phyloP scores from a whole-genome alignment of 1,284 basidiomycete species.

The Testicularia cyperi region DNA sequence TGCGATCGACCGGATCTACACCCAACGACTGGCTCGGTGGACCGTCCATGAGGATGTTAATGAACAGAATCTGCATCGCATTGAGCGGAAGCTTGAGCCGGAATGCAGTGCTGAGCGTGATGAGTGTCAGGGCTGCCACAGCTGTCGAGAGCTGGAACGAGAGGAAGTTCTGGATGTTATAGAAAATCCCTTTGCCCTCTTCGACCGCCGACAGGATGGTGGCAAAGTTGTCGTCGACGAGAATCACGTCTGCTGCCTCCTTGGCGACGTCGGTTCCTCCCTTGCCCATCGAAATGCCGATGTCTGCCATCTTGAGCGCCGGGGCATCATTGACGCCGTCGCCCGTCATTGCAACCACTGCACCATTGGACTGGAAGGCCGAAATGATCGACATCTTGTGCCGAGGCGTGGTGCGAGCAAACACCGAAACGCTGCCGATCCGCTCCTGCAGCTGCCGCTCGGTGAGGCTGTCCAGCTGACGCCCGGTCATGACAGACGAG shows the following conservation, averaged over 20 bases:
- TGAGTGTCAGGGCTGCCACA: slow-evolving; percentile 88
- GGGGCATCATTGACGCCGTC: slow-evolving; percentile 98
- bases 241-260: slow-evolving; percentile 93
- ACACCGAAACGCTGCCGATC: slow-evolving; percentile 80
- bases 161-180: slow-evolving; percentile 97
- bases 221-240: slow-evolving; percentile 95
- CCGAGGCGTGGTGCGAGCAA: slow-evolving; percentile 88
- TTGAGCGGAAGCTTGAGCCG: slow-evolving; percentile 88
- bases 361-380: slow-evolving; percentile 83
- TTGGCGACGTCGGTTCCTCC: slow-evolving; percentile 97
- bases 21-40: slow-evolving; percentile 93
- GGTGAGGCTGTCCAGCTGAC: slow-evolving; percentile 74
- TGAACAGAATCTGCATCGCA: slow-evolving; percentile 97
- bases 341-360: slow-evolving; percentile 94
- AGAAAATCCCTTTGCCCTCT: slow-evolving; percentile 95
- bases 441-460: slow-evolving; percentile 78
- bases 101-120: slow-evolving; percentile 87
- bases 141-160: slow-evolving; percentile 96
- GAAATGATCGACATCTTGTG: slow-evolving; percentile 97
- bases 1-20: slow-evolving; percentile 89
- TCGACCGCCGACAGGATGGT: slow-evolving; percentile 92
- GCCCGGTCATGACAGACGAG: slow-evolving; percentile 72
- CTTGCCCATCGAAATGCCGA: slow-evolving; percentile 95
- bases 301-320: slow-evolving; percentile 95
- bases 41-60: slow-evolving; percentile 99